Conservation (phyloP, 495 filamentous ascomycete species). For the Talaromyces adpressus region DNA sequence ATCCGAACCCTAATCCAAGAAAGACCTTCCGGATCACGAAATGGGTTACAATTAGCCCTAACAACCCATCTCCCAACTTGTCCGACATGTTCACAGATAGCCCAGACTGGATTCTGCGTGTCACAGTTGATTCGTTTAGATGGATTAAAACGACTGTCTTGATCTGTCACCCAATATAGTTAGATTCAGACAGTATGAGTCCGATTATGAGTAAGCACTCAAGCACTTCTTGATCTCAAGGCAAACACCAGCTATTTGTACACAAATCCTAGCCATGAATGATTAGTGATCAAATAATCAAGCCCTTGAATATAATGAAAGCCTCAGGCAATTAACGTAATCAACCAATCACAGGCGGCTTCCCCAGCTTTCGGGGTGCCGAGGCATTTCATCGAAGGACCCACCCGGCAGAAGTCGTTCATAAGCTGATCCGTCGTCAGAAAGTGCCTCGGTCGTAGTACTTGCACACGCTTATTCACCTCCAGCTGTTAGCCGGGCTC, state of each 20-base stretch:
- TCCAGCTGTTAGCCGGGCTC: background rate
- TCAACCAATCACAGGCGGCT: background rate
- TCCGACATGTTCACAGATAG: background rate
- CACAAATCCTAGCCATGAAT: background rate
- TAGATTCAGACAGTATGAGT: background rate
- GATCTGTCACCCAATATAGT: background rate
- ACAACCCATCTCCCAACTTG: background rate
- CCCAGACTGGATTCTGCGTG: background rate
- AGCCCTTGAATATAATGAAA: background rate
- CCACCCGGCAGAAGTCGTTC: background rate
- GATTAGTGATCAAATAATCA: background rate
- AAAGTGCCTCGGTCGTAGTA: constrained; percentile 13
- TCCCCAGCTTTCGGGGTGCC: background rate
- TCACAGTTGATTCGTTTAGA: background rate
- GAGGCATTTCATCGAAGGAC: background rate
- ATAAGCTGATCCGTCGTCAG: background rate
- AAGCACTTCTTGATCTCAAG: background rate
- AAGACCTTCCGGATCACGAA: background rate
- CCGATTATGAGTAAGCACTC: background rate
- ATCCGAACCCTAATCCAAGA: background rate
- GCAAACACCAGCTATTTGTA: background rate
- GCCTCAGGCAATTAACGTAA: background rate
- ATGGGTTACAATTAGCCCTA: background rate
- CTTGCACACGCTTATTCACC: background rate
- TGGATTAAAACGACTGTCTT: background rate